Evolutionary conservation across 176 grass and related monocot species (phyloP).

Genomic region (Chloris gayana): DNA sequence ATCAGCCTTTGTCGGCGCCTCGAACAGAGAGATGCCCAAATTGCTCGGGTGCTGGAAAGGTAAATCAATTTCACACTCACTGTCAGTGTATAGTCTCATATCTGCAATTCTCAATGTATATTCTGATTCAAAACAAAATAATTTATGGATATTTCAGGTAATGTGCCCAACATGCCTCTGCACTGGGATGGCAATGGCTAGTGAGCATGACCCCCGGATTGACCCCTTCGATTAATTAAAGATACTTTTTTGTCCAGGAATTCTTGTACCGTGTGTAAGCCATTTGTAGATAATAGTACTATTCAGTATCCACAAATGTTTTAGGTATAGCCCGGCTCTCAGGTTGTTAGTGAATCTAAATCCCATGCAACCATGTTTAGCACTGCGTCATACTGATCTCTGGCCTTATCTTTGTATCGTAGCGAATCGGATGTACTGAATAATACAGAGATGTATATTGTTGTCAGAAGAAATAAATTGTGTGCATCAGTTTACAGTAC

Average conservation of each 20-base stretch:
- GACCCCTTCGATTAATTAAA: constrained; percentile 76
- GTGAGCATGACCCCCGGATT: constrained; percentile 94
- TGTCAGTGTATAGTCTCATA: background rate
- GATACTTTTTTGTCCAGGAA: background rate
- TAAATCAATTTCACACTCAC: constrained; percentile 8
- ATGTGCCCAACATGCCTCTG: constrained; percentile 99
- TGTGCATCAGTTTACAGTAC: background rate
- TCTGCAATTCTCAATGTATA: background rate
- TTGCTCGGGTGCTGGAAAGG: constrained; percentile 97
- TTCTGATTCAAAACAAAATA: background rate
- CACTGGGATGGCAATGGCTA: constrained; percentile 99
- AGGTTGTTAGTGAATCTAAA: background rate
- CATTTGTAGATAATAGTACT: constrained; percentile 50
- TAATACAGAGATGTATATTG: constrained; percentile 31
- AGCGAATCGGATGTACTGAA: constrained; percentile 23
- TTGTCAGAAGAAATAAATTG: constrained; percentile 29
- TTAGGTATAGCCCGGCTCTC: constrained; percentile 1
- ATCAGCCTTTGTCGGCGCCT: constrained; percentile 69
- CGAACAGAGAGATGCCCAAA: constrained; percentile 89
- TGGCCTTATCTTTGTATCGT: background rate
- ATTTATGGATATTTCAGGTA: constrained; percentile 60
- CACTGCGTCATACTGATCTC: background rate
- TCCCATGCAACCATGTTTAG: constrained; percentile 14
- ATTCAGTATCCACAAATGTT: background rate
- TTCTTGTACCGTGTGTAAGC: constrained; percentile 11